phyloP scores from a whole-genome alignment of 768 basidiomycete species.

The Gelatoporia subvermispora region DNA sequence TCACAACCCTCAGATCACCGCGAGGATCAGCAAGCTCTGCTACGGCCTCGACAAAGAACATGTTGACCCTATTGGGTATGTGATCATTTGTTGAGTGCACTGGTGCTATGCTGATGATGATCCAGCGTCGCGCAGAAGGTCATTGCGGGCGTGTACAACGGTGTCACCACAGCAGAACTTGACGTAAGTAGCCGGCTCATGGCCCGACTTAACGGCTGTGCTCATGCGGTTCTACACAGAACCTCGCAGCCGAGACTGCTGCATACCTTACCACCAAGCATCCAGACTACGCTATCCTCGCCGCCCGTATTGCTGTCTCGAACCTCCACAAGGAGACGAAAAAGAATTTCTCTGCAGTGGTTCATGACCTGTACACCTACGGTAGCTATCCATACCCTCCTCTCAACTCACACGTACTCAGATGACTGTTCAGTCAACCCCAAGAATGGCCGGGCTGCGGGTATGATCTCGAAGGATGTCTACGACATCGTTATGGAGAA shows the following conservation, averaged over 20 bases:
- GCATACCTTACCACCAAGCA: slow-evolving; percentile 96
- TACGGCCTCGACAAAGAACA: slow-evolving; percentile 93
- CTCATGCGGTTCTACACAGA: slow-evolving; percentile 41
- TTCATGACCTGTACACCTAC: slow-evolving; percentile 87
- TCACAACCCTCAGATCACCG: slow-evolving; percentile 61
- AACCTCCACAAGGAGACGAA: slow-evolving; percentile 99
- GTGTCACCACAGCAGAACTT: slow-evolving; percentile 95
- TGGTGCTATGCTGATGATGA: not conserved
- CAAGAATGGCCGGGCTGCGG: slow-evolving; percentile 80
- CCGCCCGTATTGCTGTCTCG: slow-evolving; percentile 97
- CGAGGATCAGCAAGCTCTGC: slow-evolving; percentile 84
- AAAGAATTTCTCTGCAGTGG: slow-evolving; percentile 91
- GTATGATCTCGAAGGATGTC: slow-evolving; percentile 88
- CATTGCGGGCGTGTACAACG: slow-evolving; percentile 87
- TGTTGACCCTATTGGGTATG: slow-evolving; percentile 90
- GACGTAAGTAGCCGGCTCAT: slow-evolving; percentile 57
- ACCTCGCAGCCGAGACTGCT: slow-evolving; percentile 94
- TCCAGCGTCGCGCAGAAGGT: slow-evolving; percentile 86
- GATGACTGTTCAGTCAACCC: slow-evolving; percentile 68
- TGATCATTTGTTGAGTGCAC: not conserved
- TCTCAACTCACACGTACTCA: not conserved
- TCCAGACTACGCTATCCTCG: slow-evolving; percentile 97
- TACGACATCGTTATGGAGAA: slow-evolving; percentile 81
- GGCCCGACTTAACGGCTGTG: not conserved
- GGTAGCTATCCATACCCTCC: slow-evolving; percentile 33